Evolutionary conservation across 352 stramenopile genomes (phyloP).

Genomic region (Phytophthora megakarya): DNA sequence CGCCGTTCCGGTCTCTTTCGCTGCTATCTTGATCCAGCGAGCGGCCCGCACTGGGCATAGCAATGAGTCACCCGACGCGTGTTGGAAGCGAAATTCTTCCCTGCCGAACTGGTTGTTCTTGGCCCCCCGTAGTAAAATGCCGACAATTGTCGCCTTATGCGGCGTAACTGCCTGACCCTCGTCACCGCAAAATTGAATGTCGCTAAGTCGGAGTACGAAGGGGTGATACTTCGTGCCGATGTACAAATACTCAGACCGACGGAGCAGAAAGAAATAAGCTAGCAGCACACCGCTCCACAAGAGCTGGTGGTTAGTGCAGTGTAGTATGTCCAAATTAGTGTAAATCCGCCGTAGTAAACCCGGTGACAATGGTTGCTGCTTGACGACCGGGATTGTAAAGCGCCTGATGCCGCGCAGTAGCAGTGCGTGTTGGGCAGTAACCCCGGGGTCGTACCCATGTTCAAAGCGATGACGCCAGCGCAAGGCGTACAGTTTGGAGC

Average conservation of each 20-base stretch:
- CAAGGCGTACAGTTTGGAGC: conserved; percentile 18
- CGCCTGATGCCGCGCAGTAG: background rate
- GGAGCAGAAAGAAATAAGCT: no score
- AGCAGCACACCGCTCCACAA: no score
- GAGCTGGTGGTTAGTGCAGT: no score
- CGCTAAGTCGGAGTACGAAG: conserved; percentile 4
- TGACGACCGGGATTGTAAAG: background rate
- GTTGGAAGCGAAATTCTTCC: conserved; percentile 23
- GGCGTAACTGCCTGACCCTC: background rate
- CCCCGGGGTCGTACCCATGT: background rate
- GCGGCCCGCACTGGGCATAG: no score
- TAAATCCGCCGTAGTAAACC: background rate
- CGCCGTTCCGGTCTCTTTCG: background rate
- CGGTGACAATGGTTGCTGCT: background rate
- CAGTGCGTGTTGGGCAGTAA: background rate
- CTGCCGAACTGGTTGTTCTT: conserved; percentile 36
- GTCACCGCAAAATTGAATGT: conserved; percentile 15
- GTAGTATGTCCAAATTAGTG: no score
- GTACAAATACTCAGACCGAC: background rate
- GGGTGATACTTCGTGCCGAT: background rate
- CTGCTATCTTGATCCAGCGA: background rate
- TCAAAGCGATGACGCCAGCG: conserved; percentile 20
- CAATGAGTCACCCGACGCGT: background rate
- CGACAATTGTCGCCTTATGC: conserved; percentile 3
- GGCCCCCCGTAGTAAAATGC: conserved; percentile 15